phyloP scores from a whole-genome alignment of 225 moss, liverwort and hornwort genomes.

The Asterella californica region DNA sequence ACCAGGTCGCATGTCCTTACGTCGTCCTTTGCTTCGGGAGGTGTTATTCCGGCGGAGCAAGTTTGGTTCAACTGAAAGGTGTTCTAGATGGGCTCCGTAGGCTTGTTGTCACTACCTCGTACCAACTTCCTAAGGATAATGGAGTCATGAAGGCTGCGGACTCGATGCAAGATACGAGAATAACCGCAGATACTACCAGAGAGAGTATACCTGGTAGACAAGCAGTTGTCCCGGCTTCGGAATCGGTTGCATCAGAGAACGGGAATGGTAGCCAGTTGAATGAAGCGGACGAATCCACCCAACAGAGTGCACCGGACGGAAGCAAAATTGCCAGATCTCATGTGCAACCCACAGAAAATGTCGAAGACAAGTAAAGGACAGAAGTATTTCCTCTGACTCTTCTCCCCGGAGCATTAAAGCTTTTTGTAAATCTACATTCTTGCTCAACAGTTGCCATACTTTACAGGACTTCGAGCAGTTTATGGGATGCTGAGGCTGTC shows the following conservation, averaged over 20 bases:
- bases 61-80: slow-evolving; percentile 67
- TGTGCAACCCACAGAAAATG: not conserved
- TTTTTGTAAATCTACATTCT: slow-evolving; percentile 19
- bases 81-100: slow-evolving; percentile 76
- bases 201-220: slow-evolving; percentile 13
- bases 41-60: slow-evolving; percentile 81
- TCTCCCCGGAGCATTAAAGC: not conserved
- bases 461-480: slow-evolving; percentile 1
- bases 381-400: not conserved
- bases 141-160: slow-evolving; percentile 42
- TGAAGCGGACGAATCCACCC: not conserved
- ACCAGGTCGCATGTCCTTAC: slow-evolving; percentile 91
- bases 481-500: not conserved
- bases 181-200: not conserved
- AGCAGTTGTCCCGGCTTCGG: slow-evolving; percentile 1
- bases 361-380: not conserved
- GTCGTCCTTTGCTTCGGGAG: slow-evolving; percentile 81
- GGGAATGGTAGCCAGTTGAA: slow-evolving; percentile 16
- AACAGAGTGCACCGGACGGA: not conserved
- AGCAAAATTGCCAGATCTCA: not conserved
- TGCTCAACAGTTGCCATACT: slow-evolving; percentile 4
- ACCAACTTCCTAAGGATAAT: slow-evolving; percentile 55
- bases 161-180: not conserved
- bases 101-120: slow-evolving; percentile 62
- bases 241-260: slow-evolving; percentile 19